Evolutionary conservation across 2,329 filamentous ascomycete genomes (phyloP).

Genomic region (Fusarium sp.): DNA sequence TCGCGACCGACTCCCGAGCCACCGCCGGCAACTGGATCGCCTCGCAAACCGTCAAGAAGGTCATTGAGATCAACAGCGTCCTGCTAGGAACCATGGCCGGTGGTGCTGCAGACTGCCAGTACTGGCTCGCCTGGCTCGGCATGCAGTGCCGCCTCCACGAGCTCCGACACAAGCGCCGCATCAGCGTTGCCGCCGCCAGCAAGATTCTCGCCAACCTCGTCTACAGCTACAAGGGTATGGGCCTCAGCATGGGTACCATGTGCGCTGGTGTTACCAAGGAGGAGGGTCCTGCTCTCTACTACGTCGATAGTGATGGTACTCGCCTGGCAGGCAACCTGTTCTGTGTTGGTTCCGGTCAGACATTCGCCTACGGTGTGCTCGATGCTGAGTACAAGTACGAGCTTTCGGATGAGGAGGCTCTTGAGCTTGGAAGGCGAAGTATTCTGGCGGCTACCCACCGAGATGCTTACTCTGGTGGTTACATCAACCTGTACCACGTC

Average conservation of each 20-base stretch:
- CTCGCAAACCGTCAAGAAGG: slow-evolving; percentile 99
- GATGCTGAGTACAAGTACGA: slow-evolving; percentile 97
- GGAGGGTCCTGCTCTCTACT: slow-evolving; percentile 97
- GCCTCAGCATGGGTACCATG: slow-evolving; percentile 99
- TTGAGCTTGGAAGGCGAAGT: slow-evolving; percentile 90
- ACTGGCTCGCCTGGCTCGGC: slow-evolving; percentile 98
- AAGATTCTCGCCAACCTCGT: slow-evolving; percentile 99
- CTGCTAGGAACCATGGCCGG: slow-evolving; percentile 98
- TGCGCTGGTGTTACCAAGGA: slow-evolving; percentile 95
- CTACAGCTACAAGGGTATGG: slow-evolving; percentile 99
- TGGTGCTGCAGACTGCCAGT: slow-evolving; percentile 98
- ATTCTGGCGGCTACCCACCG: slow-evolving; percentile 96
- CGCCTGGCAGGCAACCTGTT: slow-evolving; percentile 93
- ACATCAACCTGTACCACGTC: slow-evolving; percentile 98
- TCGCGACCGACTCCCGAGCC: slow-evolving; percentile 96
- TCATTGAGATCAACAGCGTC: slow-evolving; percentile 97
- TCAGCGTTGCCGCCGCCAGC: slow-evolving; percentile 94
- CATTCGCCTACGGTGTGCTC: slow-evolving; percentile 97
- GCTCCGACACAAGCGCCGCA: slow-evolving; percentile 98
- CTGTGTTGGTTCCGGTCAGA: slow-evolving; percentile 98
- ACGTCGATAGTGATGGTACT: slow-evolving; percentile 95
- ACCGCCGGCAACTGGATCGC: slow-evolving; percentile 99
- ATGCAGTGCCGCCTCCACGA: slow-evolving; percentile 99
- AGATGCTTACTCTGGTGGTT: slow-evolving; percentile 98
- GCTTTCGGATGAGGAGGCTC: slow-evolving; percentile 84